These are phyloP conservation scores for Cylindrotheca fusiformis DNA, from an alignment of 108 stramenopile species.

Conservation along the genomic window DNA sequence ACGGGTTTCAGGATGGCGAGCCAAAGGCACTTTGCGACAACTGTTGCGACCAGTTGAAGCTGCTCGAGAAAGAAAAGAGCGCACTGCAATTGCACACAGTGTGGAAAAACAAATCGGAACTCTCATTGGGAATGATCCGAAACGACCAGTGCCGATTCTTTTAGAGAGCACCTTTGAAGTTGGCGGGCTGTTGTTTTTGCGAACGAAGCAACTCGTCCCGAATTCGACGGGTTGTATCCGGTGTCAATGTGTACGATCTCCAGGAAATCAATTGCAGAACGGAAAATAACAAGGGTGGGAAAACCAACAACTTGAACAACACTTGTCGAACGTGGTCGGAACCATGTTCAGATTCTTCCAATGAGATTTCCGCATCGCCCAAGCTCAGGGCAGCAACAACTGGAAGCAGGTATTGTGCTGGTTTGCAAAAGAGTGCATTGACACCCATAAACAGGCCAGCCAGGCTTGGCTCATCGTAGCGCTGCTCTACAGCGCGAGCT, in stretches of 20 bases:
- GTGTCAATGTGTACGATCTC: conserved; percentile 38
- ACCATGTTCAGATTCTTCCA: conserved; percentile 17
- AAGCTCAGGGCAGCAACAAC: conserved; percentile 37
- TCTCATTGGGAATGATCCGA: conserved; percentile 14
- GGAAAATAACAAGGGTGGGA: conserved; percentile 48
- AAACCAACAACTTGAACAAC: conserved; percentile 40
- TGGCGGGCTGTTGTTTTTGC: neutral
- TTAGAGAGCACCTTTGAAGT: neutral
- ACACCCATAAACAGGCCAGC: conserved; percentile 52
- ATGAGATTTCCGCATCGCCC: conserved; percentile 13
- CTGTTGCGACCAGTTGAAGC: conserved; percentile 22
- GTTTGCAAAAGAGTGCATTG: conserved; percentile 60
- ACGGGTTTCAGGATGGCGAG: conserved; percentile 18
- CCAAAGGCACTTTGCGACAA: conserved; percentile 28
- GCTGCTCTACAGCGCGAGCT: conserved; percentile 37
- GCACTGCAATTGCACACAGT: conserved; percentile 12
- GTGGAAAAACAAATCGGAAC: conserved; percentile 26
- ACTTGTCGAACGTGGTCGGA: conserved; percentile 14
- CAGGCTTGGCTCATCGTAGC: conserved; percentile 46
- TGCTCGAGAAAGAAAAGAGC: conserved; percentile 7
- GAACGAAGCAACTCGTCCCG: conserved; percentile 12
- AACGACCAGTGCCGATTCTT: neutral
- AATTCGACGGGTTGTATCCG: conserved; percentile 22
- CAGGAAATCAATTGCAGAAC: conserved; percentile 39
- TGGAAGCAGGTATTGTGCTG: conserved; percentile 38